Base-by-base conservation (phyloP, 2,329 filamentous ascomycete species). In the Paraconiothyrium brasiliense region DNA sequence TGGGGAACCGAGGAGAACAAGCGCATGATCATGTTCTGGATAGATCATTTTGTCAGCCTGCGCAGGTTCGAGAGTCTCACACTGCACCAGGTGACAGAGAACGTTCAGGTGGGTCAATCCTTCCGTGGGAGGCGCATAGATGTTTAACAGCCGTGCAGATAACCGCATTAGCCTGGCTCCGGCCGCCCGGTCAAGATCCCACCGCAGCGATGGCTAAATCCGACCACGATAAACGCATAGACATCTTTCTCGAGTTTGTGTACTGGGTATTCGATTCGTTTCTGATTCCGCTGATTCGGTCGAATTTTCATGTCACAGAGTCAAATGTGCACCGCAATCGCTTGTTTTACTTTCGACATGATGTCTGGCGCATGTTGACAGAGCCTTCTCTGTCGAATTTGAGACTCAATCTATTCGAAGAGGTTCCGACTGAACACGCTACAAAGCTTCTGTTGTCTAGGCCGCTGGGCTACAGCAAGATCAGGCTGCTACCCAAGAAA, bases 191-290 rank as follows among this genome's bases (percentile, higher is more conserved):
- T 13, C 74, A 84, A 1, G 69, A 75, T 14, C 54, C 65, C 22
- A 77, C 75, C 2, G 71, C 76, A 10, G 94, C 90, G 58, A 82
- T 91, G 54, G 91, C 91, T 62, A 82, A 84, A 61, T 89, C 90
- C 0, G 94, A 98, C 72, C 82, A 86, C 34, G 80, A 81, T 7
- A 98, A 97, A 77, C 89, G 94, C 11, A 83, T 81, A 30, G 92
- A 97, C 72, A 84, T 98, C 0, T 87, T 97, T 52, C 80, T 89
- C 57, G 95, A 99, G 76, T 89, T 98, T 60, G 71, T 98, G 7
- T 98, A 97, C 80, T 99, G 94, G 75, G 67, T 97, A 4, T 95
- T 99, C 71, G 95, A 99, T 78, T 97, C 94, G 0, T 84, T 97
- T 24, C 75, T 99, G 59, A 91, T 98, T 69, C 94, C 95, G 10